Percentiles rank a stretch among this genome's conserved stretches.
Evolutionary conservation across 116 monocot genomes (phyloP).

Genomic region (Phalaenopsis hybrid): DNA sequence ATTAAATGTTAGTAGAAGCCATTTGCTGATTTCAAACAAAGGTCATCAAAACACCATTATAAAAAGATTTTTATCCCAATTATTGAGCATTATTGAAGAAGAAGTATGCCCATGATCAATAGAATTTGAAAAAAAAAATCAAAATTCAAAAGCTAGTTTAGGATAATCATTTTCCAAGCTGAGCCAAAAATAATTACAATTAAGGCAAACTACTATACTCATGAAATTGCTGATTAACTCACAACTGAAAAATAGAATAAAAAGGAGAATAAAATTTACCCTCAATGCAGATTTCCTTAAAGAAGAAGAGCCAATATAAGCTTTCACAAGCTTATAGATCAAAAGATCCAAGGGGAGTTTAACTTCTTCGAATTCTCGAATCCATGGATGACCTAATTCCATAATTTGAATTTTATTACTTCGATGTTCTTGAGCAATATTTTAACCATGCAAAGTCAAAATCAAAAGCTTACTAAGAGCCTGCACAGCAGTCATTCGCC

Average conservation of each 20-base stretch:
- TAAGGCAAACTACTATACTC: slow-evolving; percentile 1
- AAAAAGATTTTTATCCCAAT: too few relatives aligned
- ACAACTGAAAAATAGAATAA: not conserved
- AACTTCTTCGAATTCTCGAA: slow-evolving; percentile 37
- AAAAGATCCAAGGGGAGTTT: slow-evolving; percentile 57
- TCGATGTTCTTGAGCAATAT: not conserved
- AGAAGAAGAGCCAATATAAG: slow-evolving; percentile 53
- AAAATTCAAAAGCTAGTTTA: not conserved
- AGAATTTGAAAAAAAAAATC: too few relatives aligned
- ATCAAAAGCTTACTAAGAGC: slow-evolving; percentile 42
- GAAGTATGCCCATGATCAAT: too few relatives aligned
- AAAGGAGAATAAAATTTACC: slow-evolving; percentile 23
- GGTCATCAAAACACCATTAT: too few relatives aligned
- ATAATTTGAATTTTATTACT: slow-evolving; percentile 1
- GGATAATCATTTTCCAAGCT: not conserved
- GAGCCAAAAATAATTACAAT: not conserved
- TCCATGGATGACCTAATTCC: slow-evolving; percentile 70
- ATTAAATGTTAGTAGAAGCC: too few relatives aligned
- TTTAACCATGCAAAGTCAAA: not conserved
- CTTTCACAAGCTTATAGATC: slow-evolving; percentile 52
- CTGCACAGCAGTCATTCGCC: slow-evolving; percentile 70
- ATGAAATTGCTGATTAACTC: not conserved
- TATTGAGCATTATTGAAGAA: too few relatives aligned
- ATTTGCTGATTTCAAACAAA: too few relatives aligned
- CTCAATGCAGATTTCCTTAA: slow-evolving; percentile 51